These are phyloP conservation scores for Carex cristatella DNA, from an alignment of 176 grass and related monocot genomes.

Conservation along the genomic window DNA sequence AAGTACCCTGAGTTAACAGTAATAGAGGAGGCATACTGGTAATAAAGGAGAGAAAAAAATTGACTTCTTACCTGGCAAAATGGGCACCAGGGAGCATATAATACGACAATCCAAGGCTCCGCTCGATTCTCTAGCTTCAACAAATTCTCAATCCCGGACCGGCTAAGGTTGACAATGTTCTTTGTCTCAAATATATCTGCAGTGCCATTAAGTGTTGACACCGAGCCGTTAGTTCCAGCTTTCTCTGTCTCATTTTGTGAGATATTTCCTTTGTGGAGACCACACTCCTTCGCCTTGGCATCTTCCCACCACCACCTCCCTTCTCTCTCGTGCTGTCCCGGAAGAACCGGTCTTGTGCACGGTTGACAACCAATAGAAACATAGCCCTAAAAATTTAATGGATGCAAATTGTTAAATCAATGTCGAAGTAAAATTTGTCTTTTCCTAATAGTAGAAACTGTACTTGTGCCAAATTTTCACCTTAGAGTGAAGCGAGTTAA, in stretches of 20 bases:
- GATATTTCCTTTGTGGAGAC: conserved; percentile 96
- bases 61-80: conserved; percentile 55
- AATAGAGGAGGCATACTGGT: background rate
- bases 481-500: conserved; percentile 75
- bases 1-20: background rate
- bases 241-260: conserved; percentile 38
- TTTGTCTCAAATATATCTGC: conserved; percentile 73
- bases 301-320: conserved; percentile 99
- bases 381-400: conserved; percentile 43
- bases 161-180: conserved; percentile 53
- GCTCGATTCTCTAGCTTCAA: conserved; percentile 46
- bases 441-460: background rate
- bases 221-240: conserved; percentile 31
- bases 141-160: conserved; percentile 65
- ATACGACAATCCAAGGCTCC: conserved; percentile 71
- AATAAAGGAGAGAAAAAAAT: no score
- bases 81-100: conserved; percentile 79
- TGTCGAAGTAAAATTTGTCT: background rate
- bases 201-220: conserved; percentile 9
- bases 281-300: conserved; percentile 91
- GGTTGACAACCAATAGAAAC: conserved; percentile 98
- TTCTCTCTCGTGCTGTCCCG: conserved; percentile 90
- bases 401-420: background rate
- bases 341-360: conserved; percentile 86
- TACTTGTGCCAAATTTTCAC: conserved; percentile 10